These are phyloP conservation scores for Heterobasidion parviporum DNA, from an alignment of 1,284 basidiomycete species.

Conservation along the genomic window DNA sequence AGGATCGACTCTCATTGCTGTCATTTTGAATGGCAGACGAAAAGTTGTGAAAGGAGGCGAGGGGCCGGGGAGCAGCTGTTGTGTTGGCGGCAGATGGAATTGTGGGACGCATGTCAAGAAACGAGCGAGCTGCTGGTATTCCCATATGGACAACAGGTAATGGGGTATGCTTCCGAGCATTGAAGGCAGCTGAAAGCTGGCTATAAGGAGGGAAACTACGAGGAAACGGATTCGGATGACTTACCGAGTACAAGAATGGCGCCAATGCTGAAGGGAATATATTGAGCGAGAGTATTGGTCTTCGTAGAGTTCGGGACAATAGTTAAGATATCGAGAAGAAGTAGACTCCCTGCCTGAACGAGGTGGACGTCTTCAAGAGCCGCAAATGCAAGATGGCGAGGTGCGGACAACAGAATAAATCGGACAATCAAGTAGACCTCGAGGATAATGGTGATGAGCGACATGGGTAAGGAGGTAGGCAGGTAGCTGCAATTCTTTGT, in stretches of 20 bases:
- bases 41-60: too few species aligned
- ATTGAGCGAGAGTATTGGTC: slow-evolving; percentile 33
- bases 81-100: too few species aligned
- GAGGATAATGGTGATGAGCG: slow-evolving; percentile 30
- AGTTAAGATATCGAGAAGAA: slow-evolving; percentile 38
- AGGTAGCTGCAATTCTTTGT: slow-evolving; percentile 25
- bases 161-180: not conserved
- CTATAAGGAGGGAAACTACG: not conserved
- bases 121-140: not conserved
- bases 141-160: not conserved
- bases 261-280: slow-evolving; percentile 40
- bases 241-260: slow-evolving; percentile 35
- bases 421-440: slow-evolving; percentile 35
- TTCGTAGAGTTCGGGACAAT: slow-evolving; percentile 31
- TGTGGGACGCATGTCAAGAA: not conserved
- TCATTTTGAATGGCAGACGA: too few species aligned
- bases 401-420: slow-evolving; percentile 23
- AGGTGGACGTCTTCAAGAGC: slow-evolving; percentile 23
- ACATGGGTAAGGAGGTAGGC: slow-evolving; percentile 32
- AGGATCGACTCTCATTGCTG: too few species aligned
- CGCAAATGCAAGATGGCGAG: slow-evolving; percentile 16
- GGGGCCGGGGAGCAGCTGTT: too few species aligned
- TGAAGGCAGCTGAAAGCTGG: slow-evolving; percentile 9
- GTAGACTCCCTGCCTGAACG: slow-evolving; percentile 28
- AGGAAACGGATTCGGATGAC: not conserved